Conservation (phyloP, 257 asterid genomes). For the Euphrasia confusa region DNA sequence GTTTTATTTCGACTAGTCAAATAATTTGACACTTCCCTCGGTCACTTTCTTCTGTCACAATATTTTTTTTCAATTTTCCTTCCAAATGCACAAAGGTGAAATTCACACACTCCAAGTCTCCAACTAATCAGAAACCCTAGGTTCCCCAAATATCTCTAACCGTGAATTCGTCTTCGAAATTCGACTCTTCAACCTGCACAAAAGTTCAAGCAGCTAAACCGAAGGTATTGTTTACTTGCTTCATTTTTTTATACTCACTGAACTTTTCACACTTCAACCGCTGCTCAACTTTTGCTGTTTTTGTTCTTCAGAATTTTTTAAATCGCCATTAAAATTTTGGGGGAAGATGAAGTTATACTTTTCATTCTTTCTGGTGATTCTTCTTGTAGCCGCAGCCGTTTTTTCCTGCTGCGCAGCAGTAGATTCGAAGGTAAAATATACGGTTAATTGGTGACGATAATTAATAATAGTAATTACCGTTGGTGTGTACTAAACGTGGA, state of each 20-base stretch:
- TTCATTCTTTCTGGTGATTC: slow-evolving; percentile 28
- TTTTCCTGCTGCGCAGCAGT: slow-evolving; percentile 27
- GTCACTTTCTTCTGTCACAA: too few species aligned
- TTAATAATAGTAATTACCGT: background rate
- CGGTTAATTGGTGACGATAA: background rate
- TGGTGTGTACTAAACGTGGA: slow-evolving; percentile 16
- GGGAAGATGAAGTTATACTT: slow-evolving; percentile 36
- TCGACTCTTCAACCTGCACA: background rate
- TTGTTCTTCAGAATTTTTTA: slow-evolving; percentile 24
- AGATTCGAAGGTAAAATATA: slow-evolving; percentile 50
- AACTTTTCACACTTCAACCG: background rate
- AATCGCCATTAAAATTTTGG: background rate
- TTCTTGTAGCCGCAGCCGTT: slow-evolving; percentile 35
- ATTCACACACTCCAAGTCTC: background rate
- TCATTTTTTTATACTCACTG: slow-evolving; percentile 13
- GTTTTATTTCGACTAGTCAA: too few species aligned
- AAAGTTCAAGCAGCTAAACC: background rate
- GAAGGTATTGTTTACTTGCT: slow-evolving; percentile 21
- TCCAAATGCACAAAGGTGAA: slow-evolving; percentile 1
- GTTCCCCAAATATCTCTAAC: slow-evolving; percentile 1
- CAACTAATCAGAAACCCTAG: slow-evolving; percentile 25
- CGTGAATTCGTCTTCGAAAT: background rate
- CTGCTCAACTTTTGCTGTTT: background rate
- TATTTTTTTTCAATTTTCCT: too few species aligned
- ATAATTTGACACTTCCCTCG: too few species aligned